Evolutionary conservation across 2,329 filamentous ascomycete genomes (phyloP).

Genomic region (Aspergillus neoniger): DNA sequence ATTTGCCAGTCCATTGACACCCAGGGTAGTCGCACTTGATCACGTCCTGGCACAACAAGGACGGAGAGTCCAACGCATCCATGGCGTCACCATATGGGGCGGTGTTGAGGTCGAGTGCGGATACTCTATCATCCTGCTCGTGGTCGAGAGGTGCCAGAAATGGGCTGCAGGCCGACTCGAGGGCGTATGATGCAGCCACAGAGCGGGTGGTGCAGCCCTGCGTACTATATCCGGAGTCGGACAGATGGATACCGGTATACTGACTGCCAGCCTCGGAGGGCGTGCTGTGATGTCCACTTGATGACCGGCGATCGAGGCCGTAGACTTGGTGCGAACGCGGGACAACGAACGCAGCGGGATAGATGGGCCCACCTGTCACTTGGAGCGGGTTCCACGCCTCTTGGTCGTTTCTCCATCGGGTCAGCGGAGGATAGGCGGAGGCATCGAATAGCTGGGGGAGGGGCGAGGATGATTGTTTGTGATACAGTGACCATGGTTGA

Average conservation of each 20-base stretch:
- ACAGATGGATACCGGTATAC: constrained; percentile 30
- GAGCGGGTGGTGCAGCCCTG: constrained; percentile 33
- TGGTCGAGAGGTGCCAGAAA: constrained; percentile 25
- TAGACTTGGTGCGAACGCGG: constrained; percentile 22
- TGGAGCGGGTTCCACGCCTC: constrained; percentile 39
- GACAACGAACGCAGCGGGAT: constrained; percentile 21
- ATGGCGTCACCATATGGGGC: constrained; percentile 11
- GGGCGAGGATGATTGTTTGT: constrained; percentile 21
- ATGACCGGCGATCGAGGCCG: constrained; percentile 27
- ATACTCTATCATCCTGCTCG: constrained; percentile 22
- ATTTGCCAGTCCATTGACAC: constrained; percentile 41
- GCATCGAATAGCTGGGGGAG: constrained; percentile 24
- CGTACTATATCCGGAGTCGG: constrained; percentile 42
- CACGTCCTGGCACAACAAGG: constrained; percentile 50
- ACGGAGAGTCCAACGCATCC: constrained; percentile 51
- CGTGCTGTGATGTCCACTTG: constrained; percentile 29
- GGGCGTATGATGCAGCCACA: constrained; percentile 29
- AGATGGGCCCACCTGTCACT: constrained; percentile 27
- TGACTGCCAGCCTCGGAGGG: constrained; percentile 38
- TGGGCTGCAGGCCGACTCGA: constrained; percentile 34
- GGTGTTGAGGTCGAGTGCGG: constrained; percentile 22
- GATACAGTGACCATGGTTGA: constrained; percentile 22
- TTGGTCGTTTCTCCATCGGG: constrained; percentile 25
- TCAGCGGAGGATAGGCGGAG: constrained; percentile 21
- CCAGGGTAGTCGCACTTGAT: constrained; percentile 34